Base-by-base conservation (phyloP, 441 rosid genomes). In the Gossypium lobatum region DNA sequence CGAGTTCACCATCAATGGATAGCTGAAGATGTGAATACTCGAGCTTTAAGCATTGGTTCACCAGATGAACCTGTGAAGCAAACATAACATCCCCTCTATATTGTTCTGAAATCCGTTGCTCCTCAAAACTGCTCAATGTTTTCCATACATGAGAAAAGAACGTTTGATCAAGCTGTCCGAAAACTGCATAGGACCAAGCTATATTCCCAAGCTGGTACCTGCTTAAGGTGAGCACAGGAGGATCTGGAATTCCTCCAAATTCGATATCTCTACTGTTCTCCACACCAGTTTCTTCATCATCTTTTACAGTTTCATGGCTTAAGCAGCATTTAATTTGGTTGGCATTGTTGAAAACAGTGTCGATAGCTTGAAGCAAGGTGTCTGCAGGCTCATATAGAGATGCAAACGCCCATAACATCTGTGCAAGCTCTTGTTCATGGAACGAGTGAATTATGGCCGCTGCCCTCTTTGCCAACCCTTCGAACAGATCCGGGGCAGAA, bases 141-240 rank as follows among this genome's bases (percentile, higher is more conserved):
- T 80, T 86, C 98, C 98, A 95, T 62, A 85, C 71, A 70, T 82
- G 86, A 54, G 89, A 82, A 78, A 93, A 95, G 88, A 90, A 95
- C 69, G 77, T 70, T 8, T 85, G 85, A 64, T 89, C 88, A 79
- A 91, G 10, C 74, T 85, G 89, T 23, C 93, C 95, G 66, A 93
- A 90, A 80, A 91, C 97, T 78, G 98, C 96, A 82, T 91, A 95
- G 39, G 99, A 95, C 99, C 99, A 95, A 64, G 99, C 93, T 77
- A 93, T 79, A 78, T 90, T 93, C 39, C 98, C 96, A 3, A 95
- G 91, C 82, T 93, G 97, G 81, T 91, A 91, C 74, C 96, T 85
- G 78, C 81, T 87, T 20, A 93, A 86, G 75, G 83, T 83, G 73
- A 95, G 91, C 52, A 78, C 59, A 53, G 85, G 85, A 80, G 79